phyloP scores from a whole-genome alignment of 106 monocot genomes.

The Dactylorhiza incarnata region DNA sequence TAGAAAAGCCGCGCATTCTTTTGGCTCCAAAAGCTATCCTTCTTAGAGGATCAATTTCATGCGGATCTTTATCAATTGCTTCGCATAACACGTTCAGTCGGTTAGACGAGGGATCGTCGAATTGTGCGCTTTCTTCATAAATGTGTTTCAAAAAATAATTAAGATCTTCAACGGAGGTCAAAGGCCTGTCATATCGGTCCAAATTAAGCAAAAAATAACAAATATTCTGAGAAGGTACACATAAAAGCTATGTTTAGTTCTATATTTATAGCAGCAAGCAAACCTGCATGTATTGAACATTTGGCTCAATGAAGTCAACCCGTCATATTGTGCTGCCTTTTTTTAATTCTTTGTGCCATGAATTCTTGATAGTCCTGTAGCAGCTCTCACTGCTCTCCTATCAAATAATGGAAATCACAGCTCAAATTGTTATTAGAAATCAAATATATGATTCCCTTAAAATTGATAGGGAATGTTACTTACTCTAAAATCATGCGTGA shows the following conservation, averaged over 20 bases:
- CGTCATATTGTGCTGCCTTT: slow-evolving; percentile 4
- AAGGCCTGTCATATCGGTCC: slow-evolving; percentile 1
- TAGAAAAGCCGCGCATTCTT: not conserved
- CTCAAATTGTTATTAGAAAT: not conserved
- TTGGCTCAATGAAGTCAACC: slow-evolving; percentile 13
- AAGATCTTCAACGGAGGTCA: slow-evolving; percentile 11
- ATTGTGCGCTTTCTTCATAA: slow-evolving; percentile 10
- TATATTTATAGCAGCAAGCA: not conserved
- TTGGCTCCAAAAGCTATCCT: slow-evolving; percentile 6
- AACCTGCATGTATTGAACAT: slow-evolving; percentile 22
- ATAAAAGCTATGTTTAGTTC: not conserved
- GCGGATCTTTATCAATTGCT: slow-evolving; percentile 12
- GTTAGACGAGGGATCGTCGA: not conserved
- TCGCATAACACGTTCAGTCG: slow-evolving; percentile 11
- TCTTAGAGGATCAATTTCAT: slow-evolving; percentile 7
- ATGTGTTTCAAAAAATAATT: not conserved
- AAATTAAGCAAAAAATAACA: not conserved
- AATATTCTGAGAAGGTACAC: not conserved
- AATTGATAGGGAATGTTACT: slow-evolving; percentile 2
- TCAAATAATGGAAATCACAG: not conserved
- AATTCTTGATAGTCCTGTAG: slow-evolving; percentile 17
- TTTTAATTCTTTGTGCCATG: slow-evolving; percentile 24
- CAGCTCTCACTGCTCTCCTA: slow-evolving; percentile 27
- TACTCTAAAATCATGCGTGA: slow-evolving; percentile 22
- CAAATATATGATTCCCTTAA: not conserved